Evolutionary conservation across 768 basidiomycete genomes (phyloP).

Genomic region (Exsudoporus frostii): DNA sequence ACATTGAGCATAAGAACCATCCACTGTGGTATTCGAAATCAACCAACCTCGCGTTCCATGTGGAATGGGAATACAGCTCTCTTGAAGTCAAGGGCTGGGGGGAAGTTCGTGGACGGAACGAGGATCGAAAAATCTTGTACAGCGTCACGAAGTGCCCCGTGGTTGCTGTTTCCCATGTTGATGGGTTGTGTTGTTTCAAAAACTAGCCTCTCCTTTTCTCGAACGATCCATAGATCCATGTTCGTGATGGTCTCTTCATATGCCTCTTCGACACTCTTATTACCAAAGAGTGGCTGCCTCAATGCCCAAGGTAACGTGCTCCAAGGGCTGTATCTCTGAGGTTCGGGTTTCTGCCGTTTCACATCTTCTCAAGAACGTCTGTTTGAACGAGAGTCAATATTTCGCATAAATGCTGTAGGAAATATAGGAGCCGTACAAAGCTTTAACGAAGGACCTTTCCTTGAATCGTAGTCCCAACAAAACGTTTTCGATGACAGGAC

Average conservation of each 20-base stretch:
- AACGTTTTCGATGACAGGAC: slow-evolving; percentile 4
- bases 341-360: neutral
- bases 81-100: neutral
- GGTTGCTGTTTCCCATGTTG: neutral
- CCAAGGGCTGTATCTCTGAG: neutral
- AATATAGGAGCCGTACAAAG: neutral
- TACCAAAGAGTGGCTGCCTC: neutral
- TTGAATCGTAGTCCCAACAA: slow-evolving; percentile 15
- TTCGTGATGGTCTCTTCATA: neutral
- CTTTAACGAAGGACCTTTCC: slow-evolving; percentile 20
- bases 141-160: neutral
- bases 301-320: neutral
- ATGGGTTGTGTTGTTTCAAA: neutral
- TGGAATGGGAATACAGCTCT: accelerated
- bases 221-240: neutral
- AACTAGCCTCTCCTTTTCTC: neutral
- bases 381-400: neutral
- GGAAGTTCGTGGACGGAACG: neutral
- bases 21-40: neutral
- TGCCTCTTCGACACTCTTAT: neutral
- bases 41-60: neutral
- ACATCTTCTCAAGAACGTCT: neutral
- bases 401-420: neutral
- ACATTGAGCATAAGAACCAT: neutral
- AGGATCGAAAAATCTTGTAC: neutral